These are phyloP conservation scores for Gigaspora rosea DNA, from an alignment of 192 early-diverging fungal genomes.

Conservation along the genomic window DNA sequence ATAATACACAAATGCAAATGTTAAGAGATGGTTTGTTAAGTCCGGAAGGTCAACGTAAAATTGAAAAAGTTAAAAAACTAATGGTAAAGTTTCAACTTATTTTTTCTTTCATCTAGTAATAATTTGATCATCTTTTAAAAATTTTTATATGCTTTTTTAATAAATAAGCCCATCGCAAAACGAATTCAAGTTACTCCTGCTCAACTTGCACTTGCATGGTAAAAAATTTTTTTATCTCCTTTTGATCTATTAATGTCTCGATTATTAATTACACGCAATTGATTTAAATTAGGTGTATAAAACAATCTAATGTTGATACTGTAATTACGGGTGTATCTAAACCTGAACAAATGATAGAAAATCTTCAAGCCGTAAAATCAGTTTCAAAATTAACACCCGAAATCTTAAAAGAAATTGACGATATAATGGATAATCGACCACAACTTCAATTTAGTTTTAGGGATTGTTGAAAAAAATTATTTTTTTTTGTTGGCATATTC, in stretches of 20 bases:
- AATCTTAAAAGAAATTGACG: slow-evolving; percentile 69
- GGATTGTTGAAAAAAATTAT: slow-evolving; percentile 18
- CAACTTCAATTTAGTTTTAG: slow-evolving; percentile 54
- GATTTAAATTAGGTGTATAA: slow-evolving; percentile 55
- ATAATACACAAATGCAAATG: slow-evolving; percentile 58
- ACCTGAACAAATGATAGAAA: slow-evolving; percentile 73
- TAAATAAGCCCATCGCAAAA: slow-evolving; percentile 57
- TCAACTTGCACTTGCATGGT: slow-evolving; percentile 77
- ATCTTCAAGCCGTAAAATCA: slow-evolving; percentile 63
- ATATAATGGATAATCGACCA: slow-evolving; percentile 73
- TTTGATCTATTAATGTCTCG: neutral
- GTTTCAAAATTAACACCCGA: slow-evolving; percentile 66
- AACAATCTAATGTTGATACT: slow-evolving; percentile 59
- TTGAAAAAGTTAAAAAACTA: slow-evolving; percentile 62
- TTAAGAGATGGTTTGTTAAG: slow-evolving; percentile 54
- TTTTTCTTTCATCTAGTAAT: no score
- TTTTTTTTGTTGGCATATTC: no score
- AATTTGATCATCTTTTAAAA: no score
- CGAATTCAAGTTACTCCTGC: slow-evolving; percentile 59
- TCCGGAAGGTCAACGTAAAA: slow-evolving; percentile 68
- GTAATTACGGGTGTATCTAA: slow-evolving; percentile 71
- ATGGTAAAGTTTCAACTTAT: slow-evolving; percentile 38
- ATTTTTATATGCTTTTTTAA: no score
- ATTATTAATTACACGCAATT: neutral
- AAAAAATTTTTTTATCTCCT: neutral